Base-by-base conservation (phyloP, 352 stramenopile genomes). In the Globisporangium canariense region DNA sequence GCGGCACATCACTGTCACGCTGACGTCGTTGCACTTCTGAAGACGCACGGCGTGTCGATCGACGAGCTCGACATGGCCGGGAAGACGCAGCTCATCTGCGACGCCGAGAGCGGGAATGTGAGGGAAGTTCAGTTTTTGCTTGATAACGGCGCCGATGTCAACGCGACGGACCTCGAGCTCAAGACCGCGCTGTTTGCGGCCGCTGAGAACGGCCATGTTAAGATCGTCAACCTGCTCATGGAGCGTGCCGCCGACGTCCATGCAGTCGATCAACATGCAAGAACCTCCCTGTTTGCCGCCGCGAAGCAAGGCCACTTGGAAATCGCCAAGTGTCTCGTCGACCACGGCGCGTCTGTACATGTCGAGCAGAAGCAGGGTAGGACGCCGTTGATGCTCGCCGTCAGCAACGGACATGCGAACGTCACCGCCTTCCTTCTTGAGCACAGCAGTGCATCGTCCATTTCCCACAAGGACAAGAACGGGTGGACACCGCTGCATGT, bases 121-220 rank as follows among this genome's bases (percentile, higher is more conserved):
- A 43, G 14, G 38, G 8, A 43, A 43, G 38, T 40, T 11, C 38
- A 43, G 38, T 43, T 43, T 11, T 16, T 43, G 38, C 38, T 43
- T 13, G 11, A 13, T 9, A 43, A 43, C 38, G 38, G 38, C 38
- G 38, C 58, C n/a, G 28, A 36, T 7, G 46, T 49, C 13, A 16
- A 56, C 30, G 58, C 45, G 4, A 43, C 4, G n/a, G 30, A 38
- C 7, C 30, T 46, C 43, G 46, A 45, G 20, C 11, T 25, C 9
- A 47, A 20, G 20, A 56, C 58, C 13, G n/a, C 58, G n/a, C 46
- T 63, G 13, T 47, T 63, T 40, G 43, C 43, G 36, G 58, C 58
- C 25, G 41, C 32, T 6, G 58, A 45, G 14, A 36, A 38, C 14
- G 45, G 45, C 9, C 46, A 38, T 25, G 25, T 46, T 11, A 16